These are phyloP conservation scores for Rhizodiscina lignyota DNA, from an alignment of 495 filamentous ascomycete species.

Conservation along the genomic window DNA sequence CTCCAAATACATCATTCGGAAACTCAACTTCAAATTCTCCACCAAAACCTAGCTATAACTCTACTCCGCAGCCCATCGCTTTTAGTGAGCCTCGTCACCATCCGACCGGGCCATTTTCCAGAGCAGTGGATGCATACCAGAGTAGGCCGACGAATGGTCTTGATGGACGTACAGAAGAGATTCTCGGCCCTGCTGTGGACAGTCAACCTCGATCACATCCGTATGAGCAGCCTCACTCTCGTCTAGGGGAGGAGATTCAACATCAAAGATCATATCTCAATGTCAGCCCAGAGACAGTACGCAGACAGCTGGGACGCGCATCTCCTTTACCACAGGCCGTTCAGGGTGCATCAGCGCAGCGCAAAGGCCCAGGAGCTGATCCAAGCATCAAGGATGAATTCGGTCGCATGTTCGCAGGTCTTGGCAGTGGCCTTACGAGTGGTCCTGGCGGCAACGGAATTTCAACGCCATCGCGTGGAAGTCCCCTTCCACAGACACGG, in stretches of 20 bases:
- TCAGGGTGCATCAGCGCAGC: constrained; percentile 72
- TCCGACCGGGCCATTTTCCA: too few relatives aligned
- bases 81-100: too few relatives aligned
- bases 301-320: constrained; percentile 38
- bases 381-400: constrained; percentile 83
- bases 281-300: constrained; percentile 42
- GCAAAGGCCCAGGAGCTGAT: constrained; percentile 56
- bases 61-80: too few relatives aligned
- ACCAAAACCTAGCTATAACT: too few relatives aligned
- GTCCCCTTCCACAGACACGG: constrained; percentile 24
- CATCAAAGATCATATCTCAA: constrained; percentile 24
- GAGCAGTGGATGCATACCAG: too few relatives aligned
- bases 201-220: not conserved
- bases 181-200: too few relatives aligned
- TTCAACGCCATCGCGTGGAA: constrained; percentile 37
- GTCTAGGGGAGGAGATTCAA: constrained; percentile 16
- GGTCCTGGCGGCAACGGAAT: constrained; percentile 30
- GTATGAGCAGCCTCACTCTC: constrained; percentile 6
- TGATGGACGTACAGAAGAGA: too few relatives aligned
- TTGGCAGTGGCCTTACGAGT: constrained; percentile 68
- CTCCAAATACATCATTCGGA: too few relatives aligned
- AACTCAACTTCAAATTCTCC: too few relatives aligned
- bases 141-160: too few relatives aligned
- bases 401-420: constrained; percentile 78
- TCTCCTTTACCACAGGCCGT: constrained; percentile 85